These are phyloP conservation scores for Fusarium compactum DNA, from an alignment of 2,329 filamentous ascomycete genomes.

Conservation along the genomic window DNA sequence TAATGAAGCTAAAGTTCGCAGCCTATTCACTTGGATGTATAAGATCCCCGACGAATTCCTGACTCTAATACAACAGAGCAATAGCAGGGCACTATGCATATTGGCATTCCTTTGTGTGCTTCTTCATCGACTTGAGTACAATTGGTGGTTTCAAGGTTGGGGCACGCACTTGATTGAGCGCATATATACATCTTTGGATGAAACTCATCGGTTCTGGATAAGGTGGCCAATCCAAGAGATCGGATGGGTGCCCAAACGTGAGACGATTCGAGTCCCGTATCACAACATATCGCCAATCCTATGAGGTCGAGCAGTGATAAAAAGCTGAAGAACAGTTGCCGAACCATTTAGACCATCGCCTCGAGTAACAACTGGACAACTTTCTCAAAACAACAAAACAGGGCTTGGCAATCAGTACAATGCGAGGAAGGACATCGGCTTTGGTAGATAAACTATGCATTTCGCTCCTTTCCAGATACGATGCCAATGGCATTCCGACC, in stretches of 20 bases:
- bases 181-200: background rate
- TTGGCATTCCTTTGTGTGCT: slow-evolving; percentile 1
- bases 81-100: background rate
- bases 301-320: background rate
- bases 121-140: background rate
- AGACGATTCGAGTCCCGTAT: background rate
- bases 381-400: too few species aligned
- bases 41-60: background rate
- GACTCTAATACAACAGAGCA: background rate
- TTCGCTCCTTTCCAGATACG: too few species aligned
- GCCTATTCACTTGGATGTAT: background rate
- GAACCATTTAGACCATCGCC: too few species aligned
- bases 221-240: background rate
- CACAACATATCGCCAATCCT: background rate
- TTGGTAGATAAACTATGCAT: too few species aligned
- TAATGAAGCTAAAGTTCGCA: background rate
- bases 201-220: background rate
- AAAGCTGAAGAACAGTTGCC: background rate
- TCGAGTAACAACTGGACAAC: too few species aligned
- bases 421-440: too few species aligned
- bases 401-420: too few species aligned
- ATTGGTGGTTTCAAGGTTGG: slow-evolving; percentile 5
- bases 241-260: background rate
- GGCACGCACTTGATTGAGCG: background rate
- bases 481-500: too few species aligned